Percentiles rank a stretch among this genome's conserved stretches.
These are phyloP conservation scores for Penicillium palitans DNA, from an alignment of 2,329 filamentous ascomycete genomes.

Conservation along the genomic window DNA sequence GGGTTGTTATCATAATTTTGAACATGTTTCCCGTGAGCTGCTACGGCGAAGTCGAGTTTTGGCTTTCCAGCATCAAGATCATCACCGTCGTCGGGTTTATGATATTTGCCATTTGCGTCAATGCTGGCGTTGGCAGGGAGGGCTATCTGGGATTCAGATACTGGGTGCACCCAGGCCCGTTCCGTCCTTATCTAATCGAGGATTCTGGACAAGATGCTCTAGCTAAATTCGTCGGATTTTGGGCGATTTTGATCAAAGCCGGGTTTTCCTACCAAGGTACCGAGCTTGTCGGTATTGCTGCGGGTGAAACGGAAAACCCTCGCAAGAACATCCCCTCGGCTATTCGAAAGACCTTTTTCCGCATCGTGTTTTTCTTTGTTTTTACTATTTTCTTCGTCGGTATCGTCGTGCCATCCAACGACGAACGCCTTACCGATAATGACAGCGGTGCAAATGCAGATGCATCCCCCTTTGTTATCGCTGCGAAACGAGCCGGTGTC, in stretches of 20 bases:
- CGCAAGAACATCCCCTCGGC: constrained; percentile 70
- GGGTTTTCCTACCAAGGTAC: constrained; percentile 56
- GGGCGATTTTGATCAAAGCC: constrained; percentile 49
- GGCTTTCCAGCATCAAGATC: constrained; percentile 12
- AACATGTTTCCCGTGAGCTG: constrained; percentile 12
- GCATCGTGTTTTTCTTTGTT: constrained; percentile 63
- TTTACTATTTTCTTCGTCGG: constrained; percentile 63
- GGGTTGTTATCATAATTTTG: constrained; percentile 9
- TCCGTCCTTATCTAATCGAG: constrained; percentile 70
- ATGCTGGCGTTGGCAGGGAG: constrained; percentile 7
- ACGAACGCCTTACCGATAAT: constrained; percentile 52
- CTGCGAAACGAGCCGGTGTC: constrained; percentile 5
- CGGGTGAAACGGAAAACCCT: constrained; percentile 73
- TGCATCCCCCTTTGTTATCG: constrained; percentile 8
- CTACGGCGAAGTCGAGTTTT: constrained; percentile 11
- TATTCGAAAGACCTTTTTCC: constrained; percentile 73
- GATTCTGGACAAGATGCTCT: constrained; percentile 73
- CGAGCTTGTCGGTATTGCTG: constrained; percentile 73
- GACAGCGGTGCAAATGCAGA: constrained; percentile 1
- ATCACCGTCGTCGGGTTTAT: constrained; percentile 45
- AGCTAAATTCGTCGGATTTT: constrained; percentile 67
- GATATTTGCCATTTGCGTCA: constrained; percentile 63
- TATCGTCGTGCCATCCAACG: constrained; percentile 66
- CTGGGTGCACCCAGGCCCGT: constrained; percentile 32
- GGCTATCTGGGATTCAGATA: constrained; percentile 11